Percentiles rank a stretch among this genome's conserved stretches.
phyloP scores from a whole-genome alignment of 768 basidiomycete genomes.

The Rhodotorula kratochvilovae region DNA sequence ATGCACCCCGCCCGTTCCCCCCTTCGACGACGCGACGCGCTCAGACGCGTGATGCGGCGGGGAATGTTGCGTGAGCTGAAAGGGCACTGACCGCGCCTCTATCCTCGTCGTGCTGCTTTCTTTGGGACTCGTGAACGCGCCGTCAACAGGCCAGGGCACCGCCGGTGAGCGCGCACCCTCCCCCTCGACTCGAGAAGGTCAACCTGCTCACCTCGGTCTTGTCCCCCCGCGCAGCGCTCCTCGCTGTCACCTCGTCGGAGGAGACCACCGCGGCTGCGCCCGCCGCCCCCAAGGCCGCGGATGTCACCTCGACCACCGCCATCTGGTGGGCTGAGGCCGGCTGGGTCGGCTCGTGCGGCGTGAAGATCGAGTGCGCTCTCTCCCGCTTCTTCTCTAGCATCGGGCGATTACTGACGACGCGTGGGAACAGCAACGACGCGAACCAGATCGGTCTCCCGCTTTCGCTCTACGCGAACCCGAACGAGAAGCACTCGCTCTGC shows the following conservation, averaged over 20 bases:
- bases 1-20: not conserved
- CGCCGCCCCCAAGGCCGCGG: not conserved
- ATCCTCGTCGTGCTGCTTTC: not conserved
- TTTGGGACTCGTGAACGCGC: not conserved
- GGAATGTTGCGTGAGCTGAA: not conserved
- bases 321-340: conserved; percentile 20
- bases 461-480: not conserved
- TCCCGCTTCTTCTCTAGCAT: not conserved
- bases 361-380: conserved; percentile 3
- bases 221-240: not conserved
- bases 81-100: not conserved
- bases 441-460: conserved; percentile 5
- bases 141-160: no score
- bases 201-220: not conserved
- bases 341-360: conserved; percentile 12
- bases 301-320: not conserved
- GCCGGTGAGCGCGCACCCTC: not conserved
- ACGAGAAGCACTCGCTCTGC: conserved; percentile 1
- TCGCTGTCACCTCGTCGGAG: not conserved
- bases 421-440: conserved; percentile 1
- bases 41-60: not conserved
- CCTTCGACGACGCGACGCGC: not conserved
- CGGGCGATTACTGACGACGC: no score
- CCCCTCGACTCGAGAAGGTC: not conserved
- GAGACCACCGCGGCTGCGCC: not conserved